Conservation (phyloP, 352 stramenopile genomes). For the Elongisporangium anandrum region DNA sequence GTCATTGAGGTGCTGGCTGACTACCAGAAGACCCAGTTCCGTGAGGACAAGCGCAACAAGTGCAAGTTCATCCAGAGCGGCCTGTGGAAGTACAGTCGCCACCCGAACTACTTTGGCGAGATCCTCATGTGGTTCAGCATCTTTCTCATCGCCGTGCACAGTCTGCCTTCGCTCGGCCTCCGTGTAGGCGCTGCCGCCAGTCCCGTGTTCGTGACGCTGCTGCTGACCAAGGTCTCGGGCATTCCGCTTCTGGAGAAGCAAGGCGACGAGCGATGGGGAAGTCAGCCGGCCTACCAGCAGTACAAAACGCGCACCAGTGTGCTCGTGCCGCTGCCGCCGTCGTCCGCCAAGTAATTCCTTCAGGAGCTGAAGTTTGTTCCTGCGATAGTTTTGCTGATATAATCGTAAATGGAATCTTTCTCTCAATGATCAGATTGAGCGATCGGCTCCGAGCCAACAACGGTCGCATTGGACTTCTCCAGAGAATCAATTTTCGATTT, state of each 20-base stretch:
- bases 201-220: constrained; percentile 64
- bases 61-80: constrained; percentile 76
- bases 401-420: no score
- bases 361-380: no score
- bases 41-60: constrained; percentile 53
- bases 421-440: no score
- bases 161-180: constrained; percentile 26
- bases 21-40: constrained; percentile 82
- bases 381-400: no score
- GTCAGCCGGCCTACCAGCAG: constrained; percentile 51
- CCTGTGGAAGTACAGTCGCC: constrained; percentile 86
- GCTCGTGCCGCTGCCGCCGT: constrained; percentile 33
- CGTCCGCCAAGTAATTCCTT: neutral
- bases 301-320: constrained; percentile 78
- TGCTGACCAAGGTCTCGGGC: constrained; percentile 69
- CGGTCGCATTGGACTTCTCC: no score
- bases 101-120: constrained; percentile 93
- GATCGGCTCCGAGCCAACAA: no score
- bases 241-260: constrained; percentile 76
- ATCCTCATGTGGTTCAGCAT: constrained; percentile 87
- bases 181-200: constrained; percentile 42
- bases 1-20: constrained; percentile 71
- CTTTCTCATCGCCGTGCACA: constrained; percentile 44
- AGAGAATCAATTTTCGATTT: no score
- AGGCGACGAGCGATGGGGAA: constrained; percentile 66